Percentiles rank a stretch among this genome's conserved stretches.
Evolutionary conservation across 768 basidiomycete genomes (phyloP).

Genomic region (Trametes meyenii): DNA sequence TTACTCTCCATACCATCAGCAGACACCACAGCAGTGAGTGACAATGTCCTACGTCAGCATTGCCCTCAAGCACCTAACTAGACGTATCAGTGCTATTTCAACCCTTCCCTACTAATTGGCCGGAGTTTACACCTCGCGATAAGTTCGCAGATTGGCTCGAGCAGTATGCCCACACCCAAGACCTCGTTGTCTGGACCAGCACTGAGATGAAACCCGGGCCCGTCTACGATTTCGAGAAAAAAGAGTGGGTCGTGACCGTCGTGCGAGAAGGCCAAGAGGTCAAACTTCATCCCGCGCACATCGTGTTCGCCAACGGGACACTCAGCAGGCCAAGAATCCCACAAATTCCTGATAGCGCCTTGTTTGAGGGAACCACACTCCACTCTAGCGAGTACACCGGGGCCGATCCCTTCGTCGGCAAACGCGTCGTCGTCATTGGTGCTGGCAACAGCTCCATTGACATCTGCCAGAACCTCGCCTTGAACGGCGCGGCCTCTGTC

Average conservation of each 20-base stretch:
- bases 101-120: constrained; percentile 64
- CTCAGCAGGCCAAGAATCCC: constrained; percentile 51
- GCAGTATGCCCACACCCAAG: constrained; percentile 58
- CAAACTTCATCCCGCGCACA: constrained; percentile 36
- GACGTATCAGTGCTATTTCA: neutral
- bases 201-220: constrained; percentile 32
- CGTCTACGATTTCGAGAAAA: constrained; percentile 18
- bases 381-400: constrained; percentile 57
- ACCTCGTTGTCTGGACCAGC: constrained; percentile 62
- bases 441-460: constrained; percentile 50
- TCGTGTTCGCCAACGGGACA: constrained; percentile 46
- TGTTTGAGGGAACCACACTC: constrained; percentile 51
- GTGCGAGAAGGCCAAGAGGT: constrained; percentile 37
- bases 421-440: constrained; percentile 70
- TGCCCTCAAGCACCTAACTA: constrained; percentile 42
- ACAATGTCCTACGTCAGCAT: constrained; percentile 46
- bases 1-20: constrained; percentile 67
- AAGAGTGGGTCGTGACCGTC: constrained; percentile 35
- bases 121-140: constrained; percentile 56
- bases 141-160: constrained; percentile 75
- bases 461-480: constrained; percentile 41
- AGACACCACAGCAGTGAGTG: neutral
- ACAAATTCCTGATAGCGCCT: constrained; percentile 45
- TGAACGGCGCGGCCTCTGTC: constrained; percentile 37
- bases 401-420: constrained; percentile 53